Base-by-base conservation (phyloP, 257 asterid species). In the Salvia splendens region DNA sequence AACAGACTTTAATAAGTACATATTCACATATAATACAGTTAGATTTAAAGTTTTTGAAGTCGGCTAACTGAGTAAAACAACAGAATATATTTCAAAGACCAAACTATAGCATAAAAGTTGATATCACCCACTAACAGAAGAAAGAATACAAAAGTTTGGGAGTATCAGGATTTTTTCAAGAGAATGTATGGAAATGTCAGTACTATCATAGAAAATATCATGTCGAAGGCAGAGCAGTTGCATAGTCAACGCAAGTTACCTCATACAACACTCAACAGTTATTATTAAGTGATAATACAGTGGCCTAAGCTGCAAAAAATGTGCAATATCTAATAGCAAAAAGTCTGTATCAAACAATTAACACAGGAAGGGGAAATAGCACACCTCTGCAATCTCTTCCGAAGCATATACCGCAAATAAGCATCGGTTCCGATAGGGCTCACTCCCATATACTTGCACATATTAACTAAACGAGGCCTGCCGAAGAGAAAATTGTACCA, bases 361-460 rank as follows among this genome's bases (percentile, higher is more conserved):
- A 46, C 41, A 64, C 42, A 64, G 12, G 74, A 66, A 69, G 6
- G 78, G 38, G 68, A 76, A 70, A 63, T 43, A 41, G 59, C 80
- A 62, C 70, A 91, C 97, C 89, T 85, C 85, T 66, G 84, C 77
- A 91, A 78, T 76, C 87, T 89, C 79, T 82, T 89, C 12, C 95
- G 86, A 36, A 91, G 96, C 95, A 84, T 85, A 80, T 71, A 87
- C 32, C 96, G 94, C 83, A 91, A 78, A 72, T 86, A 89, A 68
- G 96, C 77, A 84, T 91, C 98, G 2, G 98, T 89, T 55, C 98
- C 98, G 43, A 82, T 87, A 33, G 96, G 80, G 54, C 69, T 80
- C 74, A 91, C 83, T 40, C 98, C 98, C 98, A 91, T 91, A 70
- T 91, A 91, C 82, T 91, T 91, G 95, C 98, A 91, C 98, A 91